Conservation (phyloP, 2,329 filamentous ascomycete species). For the Fusarium continuum region DNA sequence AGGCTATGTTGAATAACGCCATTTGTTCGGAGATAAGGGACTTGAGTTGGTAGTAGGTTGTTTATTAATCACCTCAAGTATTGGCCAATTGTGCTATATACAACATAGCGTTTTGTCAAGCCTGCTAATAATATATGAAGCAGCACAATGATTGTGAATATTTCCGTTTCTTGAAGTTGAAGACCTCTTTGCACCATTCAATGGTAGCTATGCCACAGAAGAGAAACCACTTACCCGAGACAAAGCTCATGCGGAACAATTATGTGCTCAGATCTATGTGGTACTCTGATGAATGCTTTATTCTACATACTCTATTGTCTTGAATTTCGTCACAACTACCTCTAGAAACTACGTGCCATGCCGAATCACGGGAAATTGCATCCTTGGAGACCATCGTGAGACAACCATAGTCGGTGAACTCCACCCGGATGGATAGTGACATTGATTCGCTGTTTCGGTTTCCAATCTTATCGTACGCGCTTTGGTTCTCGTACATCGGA, state of each 20-base stretch:
- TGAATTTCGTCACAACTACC: too few species aligned
- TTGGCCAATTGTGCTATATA: neutral
- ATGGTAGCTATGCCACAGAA: neutral
- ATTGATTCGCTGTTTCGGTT: neutral
- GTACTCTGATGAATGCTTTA: too few species aligned
- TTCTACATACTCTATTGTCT: too few species aligned
- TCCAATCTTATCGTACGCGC: neutral
- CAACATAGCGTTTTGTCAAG: too few species aligned
- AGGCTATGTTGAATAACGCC: neutral
- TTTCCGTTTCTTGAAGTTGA: neutral
- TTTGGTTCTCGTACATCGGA: neutral
- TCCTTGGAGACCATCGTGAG: too few species aligned
- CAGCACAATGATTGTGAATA: neutral
- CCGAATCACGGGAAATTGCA: too few species aligned
- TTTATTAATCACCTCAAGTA: neutral
- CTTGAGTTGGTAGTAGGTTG: neutral
- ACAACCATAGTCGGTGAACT: neutral
- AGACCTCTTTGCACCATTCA: neutral
- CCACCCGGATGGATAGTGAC: too few species aligned
- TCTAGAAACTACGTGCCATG: too few species aligned
- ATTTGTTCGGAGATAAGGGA: neutral
- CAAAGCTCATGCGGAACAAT: too few species aligned
- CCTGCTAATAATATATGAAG: too few species aligned
- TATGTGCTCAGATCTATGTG: too few species aligned
- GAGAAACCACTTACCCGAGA: neutral